Base-by-base conservation (phyloP, 331 rosid genomes). In the Stylosanthes scabra region DNA sequence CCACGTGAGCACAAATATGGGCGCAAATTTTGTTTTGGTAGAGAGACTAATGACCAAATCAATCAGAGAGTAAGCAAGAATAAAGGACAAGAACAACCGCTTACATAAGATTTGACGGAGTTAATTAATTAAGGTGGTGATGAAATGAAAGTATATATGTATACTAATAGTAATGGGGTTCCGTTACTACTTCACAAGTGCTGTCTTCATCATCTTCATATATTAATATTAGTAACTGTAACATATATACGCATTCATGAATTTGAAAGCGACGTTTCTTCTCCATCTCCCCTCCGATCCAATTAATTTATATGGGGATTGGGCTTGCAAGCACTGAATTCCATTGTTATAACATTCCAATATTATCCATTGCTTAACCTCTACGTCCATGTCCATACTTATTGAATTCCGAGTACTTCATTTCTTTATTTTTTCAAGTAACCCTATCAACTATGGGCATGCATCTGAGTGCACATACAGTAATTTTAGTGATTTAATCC, bases 71-170 rank as follows among this genome's bases (percentile, higher is more conserved):
- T 9, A 29, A n/a, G n/a, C 8, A 2, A 55, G 11, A 1, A n/a
- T 9, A 42, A 52, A 47, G 56, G 40, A 15, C 66, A 11, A 3
- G 51, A 11, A 37, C 27, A 66, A 75, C 74, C 61, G 80, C 67
- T 57, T 56, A 31, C 5, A 31, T 5, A 31, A 31, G 10, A 41
- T 6, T 7, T 44, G 3, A 31, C 3, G 37, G 37, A 31, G 37
- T 31, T 31, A 31, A 31, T 31, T 31, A 39, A 20, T 5, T 27
- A 25, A 57, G 7, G 12, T 10, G 4, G 63, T 2, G 7, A 27
- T 2, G 6, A 10, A 7, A 9, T 8, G 2, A 25, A 56, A 8
- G 25, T 20, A 20, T 20, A 20, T 20, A n/a, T n/a, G n/a, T n/a
- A n/a, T n/a, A n/a, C n/a, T n/a, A n/a, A n/a, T 20, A 55, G 16